Evolutionary conservation across 345 rosid genomes (phyloP).

Genomic region (Angophora floribunda): DNA sequence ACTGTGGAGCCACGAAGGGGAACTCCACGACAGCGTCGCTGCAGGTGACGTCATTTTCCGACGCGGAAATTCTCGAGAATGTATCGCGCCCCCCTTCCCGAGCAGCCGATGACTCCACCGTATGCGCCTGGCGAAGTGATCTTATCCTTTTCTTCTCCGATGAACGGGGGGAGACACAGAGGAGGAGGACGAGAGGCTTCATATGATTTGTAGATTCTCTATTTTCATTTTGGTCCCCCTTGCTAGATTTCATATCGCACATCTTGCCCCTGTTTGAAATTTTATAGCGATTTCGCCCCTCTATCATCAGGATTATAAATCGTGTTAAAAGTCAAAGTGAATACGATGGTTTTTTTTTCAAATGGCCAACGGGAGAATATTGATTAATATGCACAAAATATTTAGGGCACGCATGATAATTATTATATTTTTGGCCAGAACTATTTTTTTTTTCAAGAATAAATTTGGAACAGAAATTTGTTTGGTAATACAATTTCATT

Average conservation of each 20-base stretch:
- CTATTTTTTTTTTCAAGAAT: too few relatives aligned
- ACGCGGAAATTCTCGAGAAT: background rate
- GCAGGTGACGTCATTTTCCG: constrained; percentile 41
- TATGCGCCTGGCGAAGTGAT: background rate
- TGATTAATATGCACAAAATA: too few relatives aligned
- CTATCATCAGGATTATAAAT: background rate
- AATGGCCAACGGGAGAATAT: too few relatives aligned
- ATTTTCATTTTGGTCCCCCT: background rate
- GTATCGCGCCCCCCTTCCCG: background rate
- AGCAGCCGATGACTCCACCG: background rate
- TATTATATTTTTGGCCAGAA: too few relatives aligned
- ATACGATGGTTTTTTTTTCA: background rate
- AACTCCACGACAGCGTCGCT: constrained; percentile 56
- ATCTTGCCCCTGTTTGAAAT: background rate
- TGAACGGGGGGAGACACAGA: background rate
- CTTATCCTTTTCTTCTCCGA: background rate
- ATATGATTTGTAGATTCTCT: background rate
- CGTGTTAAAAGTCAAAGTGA: background rate
- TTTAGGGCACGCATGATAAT: too few relatives aligned
- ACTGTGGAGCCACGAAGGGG: constrained; percentile 32
- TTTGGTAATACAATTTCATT: too few relatives aligned
- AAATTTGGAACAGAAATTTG: too few relatives aligned
- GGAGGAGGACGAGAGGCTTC: background rate
- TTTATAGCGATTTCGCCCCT: background rate
- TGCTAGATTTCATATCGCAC: background rate